These are phyloP conservation scores for Tricholoma flavovirens DNA, from an alignment of 768 basidiomycete genomes.

Conservation along the genomic window DNA sequence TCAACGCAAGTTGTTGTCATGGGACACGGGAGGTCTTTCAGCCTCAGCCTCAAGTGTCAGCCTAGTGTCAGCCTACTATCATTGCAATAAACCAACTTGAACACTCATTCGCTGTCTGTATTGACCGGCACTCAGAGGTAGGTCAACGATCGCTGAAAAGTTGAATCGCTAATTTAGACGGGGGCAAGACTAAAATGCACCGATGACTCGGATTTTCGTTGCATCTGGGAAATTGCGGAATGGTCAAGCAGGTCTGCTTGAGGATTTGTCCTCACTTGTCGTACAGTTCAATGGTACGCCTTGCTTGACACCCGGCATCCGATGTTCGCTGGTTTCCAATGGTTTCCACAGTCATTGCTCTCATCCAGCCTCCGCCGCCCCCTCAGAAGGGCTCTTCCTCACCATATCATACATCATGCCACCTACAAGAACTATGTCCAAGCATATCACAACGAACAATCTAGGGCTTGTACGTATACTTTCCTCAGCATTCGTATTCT, in stretches of 20 bases:
- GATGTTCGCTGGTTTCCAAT: not conserved
- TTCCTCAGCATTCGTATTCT: slow-evolving; percentile 2
- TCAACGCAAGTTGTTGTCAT: no score
- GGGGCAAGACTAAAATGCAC: not conserved
- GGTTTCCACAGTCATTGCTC: slow-evolving; percentile 13
- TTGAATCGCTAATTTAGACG: not conserved
- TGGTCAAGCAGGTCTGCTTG: slow-evolving; percentile 24
- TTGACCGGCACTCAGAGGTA: not conserved
- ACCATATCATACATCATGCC: slow-evolving; percentile 86
- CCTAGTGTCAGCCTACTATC: no score
- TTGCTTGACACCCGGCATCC: not conserved
- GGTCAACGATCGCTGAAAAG: not conserved
- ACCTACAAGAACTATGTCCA: slow-evolving; percentile 85
- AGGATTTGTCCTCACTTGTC: slow-evolving; percentile 11
- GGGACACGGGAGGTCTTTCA: no score
- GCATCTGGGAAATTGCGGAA: slow-evolving; percentile 32
- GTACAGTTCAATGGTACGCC: not conserved
- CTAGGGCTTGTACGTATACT: slow-evolving; percentile 47
- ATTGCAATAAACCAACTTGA: no score
- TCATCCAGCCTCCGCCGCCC: slow-evolving; percentile 14
- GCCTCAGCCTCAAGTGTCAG: no score
- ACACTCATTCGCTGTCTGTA: not conserved
- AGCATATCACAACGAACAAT: slow-evolving; percentile 57
- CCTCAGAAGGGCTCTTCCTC: slow-evolving; percentile 61
- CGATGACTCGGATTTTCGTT: not conserved